Conservation (phyloP, 23 red algal genomes). For the Pyropia yezoensis region DNA sequence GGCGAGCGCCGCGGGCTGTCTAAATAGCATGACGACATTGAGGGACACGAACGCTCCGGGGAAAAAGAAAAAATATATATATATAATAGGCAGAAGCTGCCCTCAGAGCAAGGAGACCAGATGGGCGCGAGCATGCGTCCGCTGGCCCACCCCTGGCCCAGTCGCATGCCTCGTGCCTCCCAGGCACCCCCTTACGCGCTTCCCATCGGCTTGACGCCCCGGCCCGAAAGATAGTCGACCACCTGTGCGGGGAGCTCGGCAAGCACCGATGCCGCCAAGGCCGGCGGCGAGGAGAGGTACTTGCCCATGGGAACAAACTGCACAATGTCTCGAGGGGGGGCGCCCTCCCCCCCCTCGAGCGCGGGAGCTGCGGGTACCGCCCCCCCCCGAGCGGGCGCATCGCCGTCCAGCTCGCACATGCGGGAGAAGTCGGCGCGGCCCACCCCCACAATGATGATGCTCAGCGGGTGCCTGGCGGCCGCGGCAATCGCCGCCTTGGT, state of each 20-base stretch:
- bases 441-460: conserved; percentile 56
- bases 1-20: too few relatives aligned
- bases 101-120: too few relatives aligned
- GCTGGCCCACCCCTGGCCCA: too few relatives aligned
- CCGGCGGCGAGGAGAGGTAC: conserved; percentile 7
- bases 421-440: conserved; percentile 44
- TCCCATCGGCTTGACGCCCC: not conserved
- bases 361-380: too few relatives aligned
- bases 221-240: conserved; percentile 18
- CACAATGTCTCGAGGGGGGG: conserved; percentile 6
- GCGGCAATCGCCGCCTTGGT: conserved; percentile 28
- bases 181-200: too few relatives aligned
- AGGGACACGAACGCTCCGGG: too few relatives aligned
- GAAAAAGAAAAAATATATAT: too few relatives aligned
- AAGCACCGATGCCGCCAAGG: conserved; percentile 25
- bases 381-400: not conserved
- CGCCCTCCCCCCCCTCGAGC: not conserved
- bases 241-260: conserved; percentile 22
- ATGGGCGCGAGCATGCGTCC: too few relatives aligned
- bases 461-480: conserved; percentile 5
- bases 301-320: conserved; percentile 37
- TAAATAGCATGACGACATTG: too few relatives aligned
- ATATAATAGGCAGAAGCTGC: too few relatives aligned
- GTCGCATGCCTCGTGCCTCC: too few relatives aligned
- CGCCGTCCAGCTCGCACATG: conserved; percentile 36